Conservation (phyloP, 768 basidiomycete species). For the Auriculariales sp. region DNA sequence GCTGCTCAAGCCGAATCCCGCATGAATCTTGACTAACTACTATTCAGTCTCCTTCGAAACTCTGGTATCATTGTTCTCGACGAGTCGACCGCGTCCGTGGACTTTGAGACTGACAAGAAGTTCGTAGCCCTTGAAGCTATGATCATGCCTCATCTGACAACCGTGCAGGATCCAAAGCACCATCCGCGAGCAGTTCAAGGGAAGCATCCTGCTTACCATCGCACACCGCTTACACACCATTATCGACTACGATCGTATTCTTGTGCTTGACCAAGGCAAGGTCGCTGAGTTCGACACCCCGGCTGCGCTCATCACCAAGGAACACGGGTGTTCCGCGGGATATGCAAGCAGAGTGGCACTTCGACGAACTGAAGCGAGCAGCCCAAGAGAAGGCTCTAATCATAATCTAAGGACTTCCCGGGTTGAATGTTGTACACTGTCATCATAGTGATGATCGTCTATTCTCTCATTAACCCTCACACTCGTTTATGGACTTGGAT, state of each 20-base stretch:
- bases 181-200: slow-evolving; percentile 54
- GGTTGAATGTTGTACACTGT: too few species aligned
- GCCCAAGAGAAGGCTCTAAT: too few species aligned
- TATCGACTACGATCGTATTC: slow-evolving; percentile 58
- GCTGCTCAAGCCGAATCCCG: background rate
- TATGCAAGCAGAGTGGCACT: slow-evolving; percentile 39
- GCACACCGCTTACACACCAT: slow-evolving; percentile 70
- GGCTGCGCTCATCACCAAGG: slow-evolving; percentile 44
- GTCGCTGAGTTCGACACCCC: slow-evolving; percentile 62
- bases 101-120: background rate
- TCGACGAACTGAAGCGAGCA: background rate
- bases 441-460: too few species aligned
- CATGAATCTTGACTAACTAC: background rate
- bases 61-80: slow-evolving; percentile 67
- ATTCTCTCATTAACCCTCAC: too few species aligned
- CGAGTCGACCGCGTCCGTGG: slow-evolving; percentile 20
- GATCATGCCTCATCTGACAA: slow-evolving; percentile 52
- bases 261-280: slow-evolving; percentile 41
- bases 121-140: slow-evolving; percentile 12
- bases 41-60: slow-evolving; percentile 33
- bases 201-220: slow-evolving; percentile 67
- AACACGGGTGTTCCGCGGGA: slow-evolving; percentile 56
- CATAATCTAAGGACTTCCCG: too few species aligned
- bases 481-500: too few species aligned
- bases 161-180: slow-evolving; percentile 69